phyloP scores from a whole-genome alignment of 306 rosid genomes.

The Malus sylvestris region DNA sequence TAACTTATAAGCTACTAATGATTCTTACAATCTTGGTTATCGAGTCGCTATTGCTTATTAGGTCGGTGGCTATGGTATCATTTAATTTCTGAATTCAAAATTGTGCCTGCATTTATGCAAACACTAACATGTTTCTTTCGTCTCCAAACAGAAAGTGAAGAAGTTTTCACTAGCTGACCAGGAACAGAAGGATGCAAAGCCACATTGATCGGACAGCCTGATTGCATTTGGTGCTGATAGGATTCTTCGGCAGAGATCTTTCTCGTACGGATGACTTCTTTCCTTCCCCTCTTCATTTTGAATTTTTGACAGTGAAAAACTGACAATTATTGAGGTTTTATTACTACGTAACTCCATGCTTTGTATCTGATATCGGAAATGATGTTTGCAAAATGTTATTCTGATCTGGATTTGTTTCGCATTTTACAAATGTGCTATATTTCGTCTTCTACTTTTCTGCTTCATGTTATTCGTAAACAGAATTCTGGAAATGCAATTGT shows the following conservation, averaged over 20 bases:
- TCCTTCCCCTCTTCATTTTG: background rate
- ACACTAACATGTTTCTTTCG: background rate
- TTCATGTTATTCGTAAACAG: background rate
- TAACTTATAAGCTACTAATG: background rate
- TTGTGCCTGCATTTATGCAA: background rate
- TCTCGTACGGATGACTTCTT: background rate
- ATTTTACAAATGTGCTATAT: background rate
- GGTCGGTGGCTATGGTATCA: background rate
- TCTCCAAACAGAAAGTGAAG: conserved; percentile 73
- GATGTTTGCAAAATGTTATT: background rate
- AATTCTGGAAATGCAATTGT: background rate
- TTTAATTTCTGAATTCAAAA: background rate
- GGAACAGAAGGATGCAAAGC: conserved; percentile 39
- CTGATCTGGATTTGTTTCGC: background rate
- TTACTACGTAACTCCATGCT: background rate
- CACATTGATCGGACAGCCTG: conserved; percentile 36
- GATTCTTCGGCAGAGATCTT: background rate
- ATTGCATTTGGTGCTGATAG: conserved; percentile 17
- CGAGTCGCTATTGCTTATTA: background rate
- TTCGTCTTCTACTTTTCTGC: background rate
- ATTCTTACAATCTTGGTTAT: background rate
- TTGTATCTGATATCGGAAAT: conserved; percentile 1
- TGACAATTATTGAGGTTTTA: background rate
- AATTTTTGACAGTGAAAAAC: background rate
- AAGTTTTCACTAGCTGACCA: conserved; percentile 63